These are phyloP conservation scores for Sclerotinia subarctica DNA, from an alignment of 2,329 filamentous ascomycete species.

Conservation along the genomic window DNA sequence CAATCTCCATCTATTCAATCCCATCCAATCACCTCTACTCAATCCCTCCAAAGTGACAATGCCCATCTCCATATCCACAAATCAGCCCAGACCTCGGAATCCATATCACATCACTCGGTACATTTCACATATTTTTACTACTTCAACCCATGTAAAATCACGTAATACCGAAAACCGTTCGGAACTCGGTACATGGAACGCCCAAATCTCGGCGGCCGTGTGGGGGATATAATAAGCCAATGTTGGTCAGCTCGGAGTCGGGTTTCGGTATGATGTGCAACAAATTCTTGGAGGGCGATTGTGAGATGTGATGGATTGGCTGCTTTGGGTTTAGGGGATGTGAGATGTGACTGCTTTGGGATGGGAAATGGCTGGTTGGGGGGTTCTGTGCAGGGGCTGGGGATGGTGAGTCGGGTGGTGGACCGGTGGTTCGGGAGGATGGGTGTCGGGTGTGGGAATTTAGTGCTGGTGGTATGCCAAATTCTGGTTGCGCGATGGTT, in stretches of 20 bases:
- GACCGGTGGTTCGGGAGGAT: not conserved
- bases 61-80: not conserved
- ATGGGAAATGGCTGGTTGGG: not conserved
- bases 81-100: not conserved
- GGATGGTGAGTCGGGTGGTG: not conserved
- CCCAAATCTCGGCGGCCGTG: not conserved
- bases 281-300: not conserved
- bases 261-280: conserved; percentile 14
- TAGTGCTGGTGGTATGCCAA: not conserved
- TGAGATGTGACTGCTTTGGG: not conserved
- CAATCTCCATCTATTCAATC: not conserved
- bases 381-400: not conserved
- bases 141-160: not conserved
- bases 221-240: not conserved
- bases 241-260: conserved; percentile 2
- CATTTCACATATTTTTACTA: not conserved
- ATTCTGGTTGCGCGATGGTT: no score
- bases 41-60: not conserved
- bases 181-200: not conserved
- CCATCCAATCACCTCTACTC: not conserved
- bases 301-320: not conserved
- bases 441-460: not conserved
- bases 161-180: not conserved
- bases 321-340: not conserved
- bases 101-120: not conserved